Conservation (phyloP, 1,284 basidiomycete genomes). For the Tranzscheliella williamsii region DNA sequence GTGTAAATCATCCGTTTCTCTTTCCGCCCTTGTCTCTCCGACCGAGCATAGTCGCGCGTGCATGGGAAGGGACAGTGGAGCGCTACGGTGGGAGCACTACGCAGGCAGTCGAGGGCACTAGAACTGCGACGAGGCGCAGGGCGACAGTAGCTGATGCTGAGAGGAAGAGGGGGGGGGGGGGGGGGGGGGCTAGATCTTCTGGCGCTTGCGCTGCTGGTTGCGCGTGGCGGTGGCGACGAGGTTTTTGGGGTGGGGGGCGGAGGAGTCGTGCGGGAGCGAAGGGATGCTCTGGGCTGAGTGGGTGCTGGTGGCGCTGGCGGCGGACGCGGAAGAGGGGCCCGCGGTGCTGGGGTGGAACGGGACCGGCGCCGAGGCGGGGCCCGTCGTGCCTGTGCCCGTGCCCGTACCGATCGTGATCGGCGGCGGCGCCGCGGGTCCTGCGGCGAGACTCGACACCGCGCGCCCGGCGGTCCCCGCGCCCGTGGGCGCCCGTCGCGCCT, state of each 20-base stretch:
- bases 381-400: not conserved
- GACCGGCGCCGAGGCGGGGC: not conserved
- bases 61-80: no score
- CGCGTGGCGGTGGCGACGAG: constrained; percentile 24
- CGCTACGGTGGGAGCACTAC: no score
- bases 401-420: constrained; percentile 16
- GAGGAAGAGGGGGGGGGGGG: no score
- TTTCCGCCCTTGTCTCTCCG: no score
- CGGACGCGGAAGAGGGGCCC: not conserved
- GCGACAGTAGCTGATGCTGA: no score
- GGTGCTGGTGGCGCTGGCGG: not conserved
- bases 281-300: not conserved
- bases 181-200: constrained; percentile 14
- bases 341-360: not conserved
- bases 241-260: not conserved
- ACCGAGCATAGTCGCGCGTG: no score
- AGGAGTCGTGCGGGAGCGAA: not conserved
- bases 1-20: no score
- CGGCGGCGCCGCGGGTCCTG: constrained; percentile 24
- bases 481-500: not conserved
- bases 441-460: not conserved
- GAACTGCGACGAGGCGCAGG: no score
- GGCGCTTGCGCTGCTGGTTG: constrained; percentile 34
- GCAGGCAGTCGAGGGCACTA: no score
- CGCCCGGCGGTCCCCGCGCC: not conserved